A percentile compares a stretch with the other conserved stretches of the same genome.
These are phyloP conservation scores for Leptomonas pyrrhocoris DNA, from an alignment of 208 protist species.

Conservation along the genomic window DNA sequence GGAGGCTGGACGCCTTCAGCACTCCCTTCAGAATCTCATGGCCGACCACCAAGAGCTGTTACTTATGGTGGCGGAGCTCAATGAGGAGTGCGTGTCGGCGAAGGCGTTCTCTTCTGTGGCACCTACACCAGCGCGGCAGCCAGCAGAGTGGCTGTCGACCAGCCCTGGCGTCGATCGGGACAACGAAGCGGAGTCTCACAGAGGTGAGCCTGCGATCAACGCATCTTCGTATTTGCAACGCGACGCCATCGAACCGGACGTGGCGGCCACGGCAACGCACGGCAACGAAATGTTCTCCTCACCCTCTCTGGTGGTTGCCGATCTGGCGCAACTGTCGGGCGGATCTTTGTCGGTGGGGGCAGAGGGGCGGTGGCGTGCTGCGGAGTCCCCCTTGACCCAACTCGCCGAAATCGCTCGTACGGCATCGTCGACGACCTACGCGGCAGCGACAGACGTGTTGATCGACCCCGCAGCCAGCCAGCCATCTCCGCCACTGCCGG, in stretches of 20 bases:
- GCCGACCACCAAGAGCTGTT: slow-evolving; percentile 60
- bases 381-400: slow-evolving; percentile 6
- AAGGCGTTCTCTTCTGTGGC: slow-evolving; percentile 20
- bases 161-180: slow-evolving; percentile 8
- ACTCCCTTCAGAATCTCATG: slow-evolving; percentile 25
- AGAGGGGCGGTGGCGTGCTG: not conserved
- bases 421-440: slow-evolving; percentile 9
- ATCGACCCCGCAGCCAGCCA: slow-evolving; percentile 4
- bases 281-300: not conserved
- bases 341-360: not conserved
- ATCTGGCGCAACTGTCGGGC: not conserved
- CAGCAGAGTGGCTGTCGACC: slow-evolving; percentile 1
- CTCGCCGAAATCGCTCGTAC: not conserved
- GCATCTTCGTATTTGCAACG: too few relatives aligned
- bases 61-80: slow-evolving; percentile 60
- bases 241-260: not conserved
- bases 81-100: slow-evolving; percentile 36
- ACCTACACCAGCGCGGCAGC: slow-evolving; percentile 19
- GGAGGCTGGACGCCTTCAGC: slow-evolving; percentile 17
- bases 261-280: not conserved
- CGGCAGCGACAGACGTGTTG: slow-evolving; percentile 11
- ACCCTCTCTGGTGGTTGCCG: not conserved
- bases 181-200: not conserved
- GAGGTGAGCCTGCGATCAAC: too few relatives aligned
- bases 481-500: not conserved